Evolutionary conservation across 805 yeast species (phyloP).

Genomic region (Saitoella complicata): DNA sequence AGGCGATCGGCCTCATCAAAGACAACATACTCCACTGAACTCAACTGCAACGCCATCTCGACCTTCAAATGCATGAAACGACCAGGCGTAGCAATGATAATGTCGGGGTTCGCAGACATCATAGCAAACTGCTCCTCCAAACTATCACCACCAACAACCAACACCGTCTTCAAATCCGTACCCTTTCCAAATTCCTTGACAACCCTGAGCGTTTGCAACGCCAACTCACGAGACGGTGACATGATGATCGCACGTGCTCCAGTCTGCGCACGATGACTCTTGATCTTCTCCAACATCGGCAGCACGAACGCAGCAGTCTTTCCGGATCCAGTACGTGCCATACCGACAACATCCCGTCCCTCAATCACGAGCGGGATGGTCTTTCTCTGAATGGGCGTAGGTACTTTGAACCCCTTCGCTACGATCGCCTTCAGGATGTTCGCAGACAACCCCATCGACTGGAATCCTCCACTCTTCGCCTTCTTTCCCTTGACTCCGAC

Average conservation of each 20-base stretch:
- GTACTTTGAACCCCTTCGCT: constrained; percentile 80
- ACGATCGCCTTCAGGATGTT: constrained; percentile 49
- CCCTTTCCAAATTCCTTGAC: constrained; percentile 77
- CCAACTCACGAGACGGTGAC: constrained; percentile 93
- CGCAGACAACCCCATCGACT: constrained; percentile 51
- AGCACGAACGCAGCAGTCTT: constrained; percentile 92
- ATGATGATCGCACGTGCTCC: constrained; percentile 80
- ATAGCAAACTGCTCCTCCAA: constrained; percentile 86
- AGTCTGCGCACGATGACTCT: constrained; percentile 59
- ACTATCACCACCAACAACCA: constrained; percentile 96
- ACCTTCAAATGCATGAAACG: constrained; percentile 88
- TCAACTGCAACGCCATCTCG: constrained; percentile 81
- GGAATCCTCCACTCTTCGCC: constrained; percentile 34
- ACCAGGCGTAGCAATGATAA: constrained; percentile 94
- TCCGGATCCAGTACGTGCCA: constrained; percentile 99
- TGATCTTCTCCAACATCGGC: constrained; percentile 76
- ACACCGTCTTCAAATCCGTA: constrained; percentile 61
- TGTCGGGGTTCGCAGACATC: constrained; percentile 90
- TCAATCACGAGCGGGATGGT: constrained; percentile 81
- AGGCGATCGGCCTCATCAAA: constrained; percentile 96
- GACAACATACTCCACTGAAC: constrained; percentile 72
- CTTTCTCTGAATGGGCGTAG: constrained; percentile 95
- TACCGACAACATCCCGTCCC: constrained; percentile 88
- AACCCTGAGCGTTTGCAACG: constrained; percentile 77
- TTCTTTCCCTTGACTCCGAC: constrained; percentile 19